phyloP scores from a whole-genome alignment of 1,284 basidiomycete species.

The Moniliella sp. region DNA sequence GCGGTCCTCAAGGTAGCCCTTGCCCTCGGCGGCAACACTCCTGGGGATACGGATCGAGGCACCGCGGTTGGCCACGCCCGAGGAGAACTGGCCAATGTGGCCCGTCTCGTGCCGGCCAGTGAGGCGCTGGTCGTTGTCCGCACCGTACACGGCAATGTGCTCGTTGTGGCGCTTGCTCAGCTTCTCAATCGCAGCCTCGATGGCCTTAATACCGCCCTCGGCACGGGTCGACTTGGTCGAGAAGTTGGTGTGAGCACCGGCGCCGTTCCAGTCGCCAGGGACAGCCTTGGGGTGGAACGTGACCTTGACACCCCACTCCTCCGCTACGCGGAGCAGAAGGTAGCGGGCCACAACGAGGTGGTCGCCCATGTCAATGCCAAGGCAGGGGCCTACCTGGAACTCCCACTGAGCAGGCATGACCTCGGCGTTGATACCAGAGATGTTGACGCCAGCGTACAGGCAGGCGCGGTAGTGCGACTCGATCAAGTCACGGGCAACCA shows the following conservation, averaged over 20 bases:
- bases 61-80: conserved; percentile 90
- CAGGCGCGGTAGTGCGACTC: conserved; percentile 95
- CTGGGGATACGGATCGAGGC: conserved; percentile 51
- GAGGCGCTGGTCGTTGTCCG: conserved; percentile 32
- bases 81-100: conserved; percentile 75
- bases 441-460: conserved; percentile 87
- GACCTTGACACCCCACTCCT: conserved; percentile 89
- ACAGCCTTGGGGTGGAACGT: conserved; percentile 98
- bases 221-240: conserved; percentile 22
- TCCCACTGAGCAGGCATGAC: conserved; percentile 99
- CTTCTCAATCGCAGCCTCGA: conserved; percentile 67
- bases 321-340: conserved; percentile 41
- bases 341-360: conserved; percentile 36
- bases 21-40: conserved; percentile 72
- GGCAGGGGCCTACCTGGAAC: conserved; percentile 96
- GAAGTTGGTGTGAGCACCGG: conserved; percentile 49
- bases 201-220: conserved; percentile 62
- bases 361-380: conserved; percentile 96
- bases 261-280: conserved; percentile 95
- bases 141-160: conserved; percentile 34
- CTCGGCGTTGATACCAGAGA: conserved; percentile 98
- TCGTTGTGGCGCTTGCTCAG: conserved; percentile 36
- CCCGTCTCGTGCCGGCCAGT: conserved; percentile 53
- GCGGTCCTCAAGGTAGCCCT: conserved; percentile 63
- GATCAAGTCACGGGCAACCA: conserved; percentile 92